Evolutionary conservation across 2,329 filamentous ascomycete genomes (phyloP), one percentile per base, ranked within the genome.

Genomic region (Xylaria polymorpha): DNA sequence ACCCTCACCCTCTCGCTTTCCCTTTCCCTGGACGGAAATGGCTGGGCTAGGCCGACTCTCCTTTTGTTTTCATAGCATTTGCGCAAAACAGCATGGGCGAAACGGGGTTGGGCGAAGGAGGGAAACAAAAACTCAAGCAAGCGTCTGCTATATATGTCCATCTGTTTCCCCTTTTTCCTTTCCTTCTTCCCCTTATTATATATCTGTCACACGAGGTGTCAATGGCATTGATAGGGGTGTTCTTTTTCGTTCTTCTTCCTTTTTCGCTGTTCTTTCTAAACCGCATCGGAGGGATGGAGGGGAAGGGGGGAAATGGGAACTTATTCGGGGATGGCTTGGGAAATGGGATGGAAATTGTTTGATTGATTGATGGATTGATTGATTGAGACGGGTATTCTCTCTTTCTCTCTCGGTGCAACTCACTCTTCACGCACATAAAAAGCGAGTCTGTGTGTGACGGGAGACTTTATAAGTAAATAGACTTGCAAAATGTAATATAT

Each of bases 161-260:
- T 41, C 9, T 44, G 44, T 29, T 43, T 51, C 37, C n/a, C 48
- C 50, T 18, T 48, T 15, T 55, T 29, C 4, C 25, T 29, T 9
- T 41, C 29, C 37, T 50, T 32, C 15, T 10, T 10, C 2, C 3
- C 3, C 18, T 14, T 43, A 20, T 41, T 48, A 29, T 39, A n/a
- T 48, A 15, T 18, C 14, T 48, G 29, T 37, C 35, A 35, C 50
- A 44, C 32, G 57, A 58, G 29, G 56, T 61, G 51, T 65, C 57
- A 51, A 55, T 66, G 55, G 67, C 58, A 66, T 69, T 69, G 44
- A 59, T 63, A 53, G 39, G 63, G 63, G 67, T 62, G 67, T 65
- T 66, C 18, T 37, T 53, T 39, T 46, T 48, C n/a, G n/a, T n/a
- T 25, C 18, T 43, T 32, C 29, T 37, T 46, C 2, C 43, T 22